Base-by-base conservation (phyloP, 257 asterid genomes). In the Fraxinus pennsylvanica region DNA sequence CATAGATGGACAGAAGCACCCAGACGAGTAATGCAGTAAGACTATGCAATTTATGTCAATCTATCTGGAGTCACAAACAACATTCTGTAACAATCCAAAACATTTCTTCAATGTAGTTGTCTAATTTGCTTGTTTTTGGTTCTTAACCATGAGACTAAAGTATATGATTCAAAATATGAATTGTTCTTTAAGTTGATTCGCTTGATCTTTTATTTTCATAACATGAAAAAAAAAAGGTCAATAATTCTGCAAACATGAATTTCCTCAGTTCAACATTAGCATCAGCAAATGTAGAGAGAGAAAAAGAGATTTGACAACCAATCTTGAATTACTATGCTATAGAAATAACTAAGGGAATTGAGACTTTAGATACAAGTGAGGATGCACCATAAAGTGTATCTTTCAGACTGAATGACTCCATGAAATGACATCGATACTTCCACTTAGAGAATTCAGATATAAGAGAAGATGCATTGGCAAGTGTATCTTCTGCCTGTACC, bases 1-100 rank as follows among this genome's bases (percentile, higher is more conserved):
- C 22, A 63, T 39, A 30, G 32, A 75, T 61, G 67, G 41, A 27
- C 69, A 79, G 27, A 71, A 68, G 30, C 50, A 81, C 36, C 47
- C 74, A 17, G 67, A 69, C 6, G 30, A 39, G 50, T 12, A 54
- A 75, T 65, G 52, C 35, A 66, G 68, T 47, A 74, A 63, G 54
- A 27, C 38, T 73, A 57, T 52, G 21, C 66, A 73, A 45, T 19
- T 39, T 43, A 22, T 57, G 50, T 47, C 10, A 35, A 74, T 50
- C 35, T 74, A 32, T 54, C 68, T 17, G 32, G 21, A 52, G 5
- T 2, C 30, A 61, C 22, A 15, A 61, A 61, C 68, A 9, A 15
- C 30, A 21, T 25, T 63, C 35, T 12, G 7, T 9, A 25, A 61
- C 35, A 63, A 25, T 25, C 32, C 17, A 0, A 25, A 63, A 27